These are phyloP conservation scores for Bassia scoparia DNA, from an alignment of 148 eudicot genomes.

Conservation along the genomic window DNA sequence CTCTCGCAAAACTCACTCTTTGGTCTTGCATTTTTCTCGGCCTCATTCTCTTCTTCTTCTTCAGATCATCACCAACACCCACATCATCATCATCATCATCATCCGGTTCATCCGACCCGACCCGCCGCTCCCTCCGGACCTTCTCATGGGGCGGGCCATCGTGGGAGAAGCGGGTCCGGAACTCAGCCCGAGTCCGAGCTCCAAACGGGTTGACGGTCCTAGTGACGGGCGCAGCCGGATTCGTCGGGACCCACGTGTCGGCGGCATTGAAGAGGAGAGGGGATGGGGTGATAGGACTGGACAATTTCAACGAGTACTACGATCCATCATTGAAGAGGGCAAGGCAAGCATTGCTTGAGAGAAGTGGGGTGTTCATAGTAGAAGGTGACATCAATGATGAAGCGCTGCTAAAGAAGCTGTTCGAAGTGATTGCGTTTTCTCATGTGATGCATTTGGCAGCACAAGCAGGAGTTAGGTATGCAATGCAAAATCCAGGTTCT, in stretches of 20 bases:
- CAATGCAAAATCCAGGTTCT: slow-evolving; percentile 77
- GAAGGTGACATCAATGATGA: slow-evolving; percentile 76
- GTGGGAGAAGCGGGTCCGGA: slow-evolving; percentile 63
- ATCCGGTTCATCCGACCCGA: slow-evolving; percentile 34
- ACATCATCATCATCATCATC: slow-evolving; percentile 31
- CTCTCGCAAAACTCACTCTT: slow-evolving; percentile 54
- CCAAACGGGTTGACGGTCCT: slow-evolving; percentile 56
- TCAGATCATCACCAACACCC: slow-evolving; percentile 44
- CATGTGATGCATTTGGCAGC: slow-evolving; percentile 91
- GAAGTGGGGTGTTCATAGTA: slow-evolving; percentile 59
- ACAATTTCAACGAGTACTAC: slow-evolving; percentile 74
- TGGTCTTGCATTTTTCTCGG: slow-evolving; percentile 57
- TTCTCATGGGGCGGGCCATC: slow-evolving; percentile 57
- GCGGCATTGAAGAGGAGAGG: slow-evolving; percentile 66
- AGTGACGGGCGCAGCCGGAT: slow-evolving; percentile 83
- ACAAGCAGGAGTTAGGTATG: slow-evolving; percentile 83
- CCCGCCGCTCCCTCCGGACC: slow-evolving; percentile 53
- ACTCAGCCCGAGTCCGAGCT: slow-evolving; percentile 50
- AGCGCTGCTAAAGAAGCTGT: slow-evolving; percentile 46
- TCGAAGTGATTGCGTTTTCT: slow-evolving; percentile 54
- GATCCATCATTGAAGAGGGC: slow-evolving; percentile 66
- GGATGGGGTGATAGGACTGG: slow-evolving; percentile 71
- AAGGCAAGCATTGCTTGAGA: slow-evolving; percentile 49
- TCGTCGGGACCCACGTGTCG: slow-evolving; percentile 73
- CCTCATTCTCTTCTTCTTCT: slow-evolving; percentile 54